Percentiles rank a stretch among this genome's conserved stretches.
These are phyloP conservation scores for Chalciporus sphaerocephalus DNA, from an alignment of 768 basidiomycete species.

Conservation along the genomic window DNA sequence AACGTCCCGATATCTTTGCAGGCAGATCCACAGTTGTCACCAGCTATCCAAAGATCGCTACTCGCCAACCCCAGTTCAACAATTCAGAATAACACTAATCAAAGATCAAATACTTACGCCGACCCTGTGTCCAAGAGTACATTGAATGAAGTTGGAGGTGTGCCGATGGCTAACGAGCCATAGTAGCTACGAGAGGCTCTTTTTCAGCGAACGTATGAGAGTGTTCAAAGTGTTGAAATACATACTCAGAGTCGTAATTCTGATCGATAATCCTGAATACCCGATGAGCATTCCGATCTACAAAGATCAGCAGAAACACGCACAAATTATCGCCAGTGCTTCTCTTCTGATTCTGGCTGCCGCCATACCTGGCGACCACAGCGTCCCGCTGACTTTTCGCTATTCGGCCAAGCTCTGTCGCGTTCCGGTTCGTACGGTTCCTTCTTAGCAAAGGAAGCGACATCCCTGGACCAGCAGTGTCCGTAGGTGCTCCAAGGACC, in stretches of 20 bases:
- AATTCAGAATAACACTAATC: neutral
- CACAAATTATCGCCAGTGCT: slow-evolving; percentile 51
- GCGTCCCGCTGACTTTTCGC: slow-evolving; percentile 44
- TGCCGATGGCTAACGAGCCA: slow-evolving; percentile 41
- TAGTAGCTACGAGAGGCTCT: slow-evolving; percentile 27
- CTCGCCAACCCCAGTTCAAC: slow-evolving; percentile 13
- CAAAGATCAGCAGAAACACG: slow-evolving; percentile 12
- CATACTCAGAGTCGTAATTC: slow-evolving; percentile 59
- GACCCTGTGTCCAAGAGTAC: slow-evolving; percentile 53
- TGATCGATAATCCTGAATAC: slow-evolving; percentile 56
- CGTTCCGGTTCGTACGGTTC: slow-evolving; percentile 4
- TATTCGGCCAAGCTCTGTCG: slow-evolving; percentile 14
- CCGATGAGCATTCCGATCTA: slow-evolving; percentile 1
- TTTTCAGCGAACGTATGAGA: neutral
- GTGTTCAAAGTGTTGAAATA: neutral
- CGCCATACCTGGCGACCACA: slow-evolving; percentile 46
- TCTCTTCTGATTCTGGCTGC: slow-evolving; percentile 32
- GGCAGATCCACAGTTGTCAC: slow-evolving; percentile 27
- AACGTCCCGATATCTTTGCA: slow-evolving; percentile 32
- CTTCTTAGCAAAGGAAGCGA: slow-evolving; percentile 22
- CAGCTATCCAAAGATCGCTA: slow-evolving; percentile 51
- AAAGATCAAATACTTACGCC: slow-evolving; percentile 18
- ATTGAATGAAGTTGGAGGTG: slow-evolving; percentile 43
- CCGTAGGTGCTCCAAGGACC: slow-evolving; percentile 14
- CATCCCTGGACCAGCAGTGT: slow-evolving; percentile 10